A percentile compares a stretch with the other conserved stretches of the same genome.
Conservation (phyloP, 2,329 filamentous ascomycete species). For the Colletotrichum orbiculare region DNA sequence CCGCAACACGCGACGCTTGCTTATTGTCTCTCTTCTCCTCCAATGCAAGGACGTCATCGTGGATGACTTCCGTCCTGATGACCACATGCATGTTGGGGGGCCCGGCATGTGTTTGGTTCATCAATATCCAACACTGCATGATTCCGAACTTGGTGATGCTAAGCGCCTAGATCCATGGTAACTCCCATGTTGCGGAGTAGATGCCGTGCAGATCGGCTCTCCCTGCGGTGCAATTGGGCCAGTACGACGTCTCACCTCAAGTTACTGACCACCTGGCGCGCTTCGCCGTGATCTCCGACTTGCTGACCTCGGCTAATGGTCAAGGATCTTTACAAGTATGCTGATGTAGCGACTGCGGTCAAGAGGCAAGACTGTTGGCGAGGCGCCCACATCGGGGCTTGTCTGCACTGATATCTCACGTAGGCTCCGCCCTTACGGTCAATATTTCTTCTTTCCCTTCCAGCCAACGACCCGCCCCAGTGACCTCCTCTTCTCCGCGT, state of each 20-base stretch:
- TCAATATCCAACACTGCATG: neutral
- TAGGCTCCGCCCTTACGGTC: too few species aligned
- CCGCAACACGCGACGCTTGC: neutral
- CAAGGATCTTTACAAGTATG: too few species aligned
- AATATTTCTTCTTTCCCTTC: too few species aligned
- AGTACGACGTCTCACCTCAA: neutral
- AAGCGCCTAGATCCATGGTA: neutral
- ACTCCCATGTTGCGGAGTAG: neutral
- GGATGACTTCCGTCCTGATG: neutral
- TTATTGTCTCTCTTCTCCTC: neutral
- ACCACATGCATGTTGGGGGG: conserved; percentile 5
- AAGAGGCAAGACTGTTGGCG: too few species aligned
- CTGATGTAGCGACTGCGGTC: too few species aligned
- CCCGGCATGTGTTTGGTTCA: conserved; percentile 5
- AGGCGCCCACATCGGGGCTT: too few species aligned
- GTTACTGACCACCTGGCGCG: neutral
- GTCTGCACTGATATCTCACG: too few species aligned
- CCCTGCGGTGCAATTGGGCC: neutral
- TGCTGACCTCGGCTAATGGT: too few species aligned
- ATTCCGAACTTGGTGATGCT: neutral
- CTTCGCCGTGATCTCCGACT: too few species aligned
- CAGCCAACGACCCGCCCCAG: too few species aligned
- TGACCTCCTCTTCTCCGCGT: conserved; percentile 17
- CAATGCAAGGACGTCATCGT: conserved; percentile 25
- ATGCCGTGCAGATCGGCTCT: conserved; percentile 8